Evolutionary conservation across 768 basidiomycete genomes (phyloP).

Genomic region (Termitomyces sp.): DNA sequence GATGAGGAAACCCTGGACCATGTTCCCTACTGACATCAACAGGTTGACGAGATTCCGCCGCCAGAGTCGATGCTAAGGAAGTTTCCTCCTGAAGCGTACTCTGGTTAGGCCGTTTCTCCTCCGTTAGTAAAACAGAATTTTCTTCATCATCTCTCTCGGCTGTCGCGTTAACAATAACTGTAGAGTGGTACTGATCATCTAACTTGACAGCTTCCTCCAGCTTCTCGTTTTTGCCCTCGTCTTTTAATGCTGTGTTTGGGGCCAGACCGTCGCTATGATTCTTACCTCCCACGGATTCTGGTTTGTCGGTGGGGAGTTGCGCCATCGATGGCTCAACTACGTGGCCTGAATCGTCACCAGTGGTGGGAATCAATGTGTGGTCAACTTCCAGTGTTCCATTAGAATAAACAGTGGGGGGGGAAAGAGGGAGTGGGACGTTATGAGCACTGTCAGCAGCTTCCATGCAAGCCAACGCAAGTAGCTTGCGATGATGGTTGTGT

Average conservation of each 20-base stretch:
- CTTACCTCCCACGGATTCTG: neutral
- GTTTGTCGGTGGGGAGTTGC: neutral
- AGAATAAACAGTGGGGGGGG: constrained; percentile 13
- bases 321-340: neutral
- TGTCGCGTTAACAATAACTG: neutral
- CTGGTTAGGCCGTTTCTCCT: neutral
- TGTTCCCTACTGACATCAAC: neutral
- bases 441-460: constrained; percentile 16
- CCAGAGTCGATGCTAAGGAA: neutral
- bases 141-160: neutral
- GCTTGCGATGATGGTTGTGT: constrained; percentile 9
- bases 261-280: neutral
- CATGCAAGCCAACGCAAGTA: constrained; percentile 14
- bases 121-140: neutral
- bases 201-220: neutral
- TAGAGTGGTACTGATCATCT: neutral
- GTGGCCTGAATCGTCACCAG: constrained; percentile 6
- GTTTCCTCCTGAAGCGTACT: neutral
- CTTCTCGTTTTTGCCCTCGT: neutral
- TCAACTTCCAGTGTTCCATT: constrained; percentile 3
- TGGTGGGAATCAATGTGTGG: constrained; percentile 2
- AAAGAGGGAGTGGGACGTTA: constrained; percentile 19
- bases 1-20: neutral
- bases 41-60: neutral
- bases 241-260: neutral